These are phyloP conservation scores for Wickerhamiella qilinensis DNA, from an alignment of 805 yeast species.

Conservation along the genomic window DNA sequence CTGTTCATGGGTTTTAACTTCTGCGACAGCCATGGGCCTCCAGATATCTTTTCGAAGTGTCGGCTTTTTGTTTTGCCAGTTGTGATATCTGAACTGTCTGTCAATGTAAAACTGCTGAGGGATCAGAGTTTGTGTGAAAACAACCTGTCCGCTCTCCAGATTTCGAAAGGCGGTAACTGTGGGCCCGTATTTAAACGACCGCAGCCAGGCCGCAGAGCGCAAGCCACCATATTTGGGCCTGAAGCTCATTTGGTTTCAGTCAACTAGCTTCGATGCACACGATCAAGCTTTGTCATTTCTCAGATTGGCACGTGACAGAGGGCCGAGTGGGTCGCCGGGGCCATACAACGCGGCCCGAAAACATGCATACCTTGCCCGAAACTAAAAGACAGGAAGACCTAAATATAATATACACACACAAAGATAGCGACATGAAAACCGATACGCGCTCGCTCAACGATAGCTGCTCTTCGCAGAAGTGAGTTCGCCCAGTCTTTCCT, in stretches of 20 bases:
- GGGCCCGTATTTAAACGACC: slow-evolving; percentile 53
- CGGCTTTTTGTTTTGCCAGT: slow-evolving; percentile 81
- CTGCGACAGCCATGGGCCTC: slow-evolving; percentile 77
- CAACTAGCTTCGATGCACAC: not conserved
- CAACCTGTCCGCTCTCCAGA: slow-evolving; percentile 75
- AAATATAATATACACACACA: too few relatives aligned
- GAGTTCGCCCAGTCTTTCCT: not conserved
- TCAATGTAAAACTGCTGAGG: slow-evolving; percentile 34
- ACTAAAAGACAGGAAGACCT: too few relatives aligned
- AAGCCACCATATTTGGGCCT: slow-evolving; percentile 23
- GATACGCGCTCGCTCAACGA: too few relatives aligned
- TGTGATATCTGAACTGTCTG: slow-evolving; percentile 61
- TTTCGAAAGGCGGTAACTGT: slow-evolving; percentile 73
- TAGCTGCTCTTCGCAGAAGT: too few relatives aligned
- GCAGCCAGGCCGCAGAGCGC: slow-evolving; percentile 44
- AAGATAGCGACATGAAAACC: too few relatives aligned
- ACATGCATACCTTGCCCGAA: too few relatives aligned
- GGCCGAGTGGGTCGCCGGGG: too few relatives aligned
- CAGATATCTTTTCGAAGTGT: slow-evolving; percentile 70
- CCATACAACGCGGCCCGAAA: too few relatives aligned
- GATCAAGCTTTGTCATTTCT: not conserved
- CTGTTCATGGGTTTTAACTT: slow-evolving; percentile 23
- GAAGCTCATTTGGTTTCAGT: slow-evolving; percentile 5
- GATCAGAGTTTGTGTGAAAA: slow-evolving; percentile 71
- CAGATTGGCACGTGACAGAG: too few relatives aligned